phyloP scores from a whole-genome alignment of 2,329 filamentous ascomycete genomes.

The Zasmidium citrigriseum region DNA sequence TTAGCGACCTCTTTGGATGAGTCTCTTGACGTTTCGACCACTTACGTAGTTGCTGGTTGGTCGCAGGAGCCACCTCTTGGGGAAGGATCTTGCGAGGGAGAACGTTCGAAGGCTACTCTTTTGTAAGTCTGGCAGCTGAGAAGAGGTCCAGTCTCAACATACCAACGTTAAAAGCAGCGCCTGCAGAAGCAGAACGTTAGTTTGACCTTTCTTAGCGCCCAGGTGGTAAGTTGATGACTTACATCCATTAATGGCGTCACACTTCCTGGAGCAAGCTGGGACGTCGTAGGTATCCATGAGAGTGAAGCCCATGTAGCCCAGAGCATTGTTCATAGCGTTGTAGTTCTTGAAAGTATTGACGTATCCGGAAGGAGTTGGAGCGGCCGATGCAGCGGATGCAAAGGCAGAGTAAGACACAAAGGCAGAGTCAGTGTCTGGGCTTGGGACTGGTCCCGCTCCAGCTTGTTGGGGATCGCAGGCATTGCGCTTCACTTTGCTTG shows the following conservation, averaged over 20 bases:
- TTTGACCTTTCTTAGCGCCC: too few relatives aligned
- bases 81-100: conserved; percentile 33
- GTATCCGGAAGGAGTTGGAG: conserved; percentile 12
- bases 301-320: conserved; percentile 18
- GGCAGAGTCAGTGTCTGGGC: conserved; percentile 10
- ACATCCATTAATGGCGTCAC: conserved; percentile 19
- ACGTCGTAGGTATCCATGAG: conserved; percentile 29
- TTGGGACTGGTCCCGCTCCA: conserved; percentile 6
- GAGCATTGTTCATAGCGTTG: conserved; percentile 12
- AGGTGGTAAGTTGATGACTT: too few relatives aligned
- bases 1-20: background rate
- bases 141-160: background rate
- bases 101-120: conserved; percentile 11
- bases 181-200: too few relatives aligned
- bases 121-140: background rate
- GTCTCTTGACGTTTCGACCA: conserved; percentile 1
- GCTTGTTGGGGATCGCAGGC: conserved; percentile 9
- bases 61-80: conserved; percentile 22
- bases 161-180: conserved; percentile 12
- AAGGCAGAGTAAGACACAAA: conserved; percentile 20
- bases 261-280: conserved; percentile 27
- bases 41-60: conserved; percentile 1
- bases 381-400: conserved; percentile 13
- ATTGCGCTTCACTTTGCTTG: conserved; percentile 10
- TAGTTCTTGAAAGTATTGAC: conserved; percentile 12